These are phyloP conservation scores for Alternaria sp. DNA, from an alignment of 2,329 filamentous ascomycete species.

Conservation along the genomic window DNA sequence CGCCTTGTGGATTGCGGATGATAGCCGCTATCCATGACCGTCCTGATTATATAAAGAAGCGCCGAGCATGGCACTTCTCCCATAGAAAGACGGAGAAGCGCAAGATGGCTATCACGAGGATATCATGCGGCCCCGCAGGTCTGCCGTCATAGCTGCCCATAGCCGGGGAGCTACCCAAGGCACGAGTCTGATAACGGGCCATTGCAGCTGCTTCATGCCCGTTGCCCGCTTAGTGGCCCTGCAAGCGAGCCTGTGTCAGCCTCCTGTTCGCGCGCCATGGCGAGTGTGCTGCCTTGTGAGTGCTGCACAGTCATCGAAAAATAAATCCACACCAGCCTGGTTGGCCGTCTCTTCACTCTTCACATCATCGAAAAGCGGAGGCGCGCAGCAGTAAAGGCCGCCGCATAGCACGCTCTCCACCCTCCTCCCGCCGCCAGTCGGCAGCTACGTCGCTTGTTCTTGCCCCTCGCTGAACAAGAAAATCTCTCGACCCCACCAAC, in stretches of 20 bases:
- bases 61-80: constrained; percentile 20
- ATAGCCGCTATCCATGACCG: constrained; percentile 19
- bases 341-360: constrained; percentile 3
- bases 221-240: constrained; percentile 24
- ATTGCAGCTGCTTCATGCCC: constrained; percentile 7
- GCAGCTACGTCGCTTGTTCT: constrained; percentile 29
- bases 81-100: constrained; percentile 16
- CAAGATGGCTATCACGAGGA: constrained; percentile 20
- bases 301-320: constrained; percentile 6
- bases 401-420: constrained; percentile 14
- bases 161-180: constrained; percentile 12
- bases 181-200: constrained; percentile 12
- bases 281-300: neutral
- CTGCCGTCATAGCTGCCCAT: constrained; percentile 20
- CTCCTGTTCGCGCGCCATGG: constrained; percentile 1
- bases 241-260: constrained; percentile 25
- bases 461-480: constrained; percentile 21
- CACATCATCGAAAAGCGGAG: constrained; percentile 4
- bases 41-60: constrained; percentile 25
- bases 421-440: constrained; percentile 24
- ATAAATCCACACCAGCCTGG: constrained; percentile 21
- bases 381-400: constrained; percentile 8
- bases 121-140: constrained; percentile 16
- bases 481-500: constrained; percentile 32
- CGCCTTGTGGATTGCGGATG: constrained; percentile 22